Base-by-base conservation (phyloP, 148 eudicot species). In the Cornus controversa region DNA sequence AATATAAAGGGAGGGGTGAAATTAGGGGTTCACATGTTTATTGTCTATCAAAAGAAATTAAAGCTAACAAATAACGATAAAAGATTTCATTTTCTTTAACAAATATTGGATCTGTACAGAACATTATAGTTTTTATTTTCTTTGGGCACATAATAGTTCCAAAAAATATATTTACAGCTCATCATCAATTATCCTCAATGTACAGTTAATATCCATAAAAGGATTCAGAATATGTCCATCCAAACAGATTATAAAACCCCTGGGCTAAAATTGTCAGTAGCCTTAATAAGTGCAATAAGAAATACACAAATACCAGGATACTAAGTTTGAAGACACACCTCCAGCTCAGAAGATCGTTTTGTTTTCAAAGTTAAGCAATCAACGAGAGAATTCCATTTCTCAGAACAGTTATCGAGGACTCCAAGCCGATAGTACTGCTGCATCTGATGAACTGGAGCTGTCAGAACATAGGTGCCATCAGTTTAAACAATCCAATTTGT, bases 391-490 rank as follows among this genome's bases (percentile, higher is more conserved):
- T 67, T 85, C 97, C 97, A 95, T 78, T 95, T 91, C 78, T 69
- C 76, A 29, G 89, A 84, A 78, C 99, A 96, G 83, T 90, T 90
- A 74, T 93, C 99, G 34, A 96, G 94, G 58, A 72, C 77, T 65
- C 99, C 98, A 81, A 85, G 73, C 66, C 98, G 85, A 85, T 96
- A 96, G 83, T 96, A 96, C 76, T 91, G 97, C 85, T 93, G 97
- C 98, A 96, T 71, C 86, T 96, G 98, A 83, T 96, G 97, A 72
- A 96, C 97, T 23, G 99, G 99, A 72, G 99, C 99, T 93, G 93
- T 79, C 74, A 85, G 72, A 72, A 81, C 66, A 77, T 42, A 16
- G 42, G 62, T 45, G 13, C 36, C 71, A 75, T 16, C 22, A 74
- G 67, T 36, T 36, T 62, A 29, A n/a, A 62, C 3, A 45, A 80